phyloP scores from a whole-genome alignment of 1,139 yeast species.

The Pneumocystis jirovecii region DNA sequence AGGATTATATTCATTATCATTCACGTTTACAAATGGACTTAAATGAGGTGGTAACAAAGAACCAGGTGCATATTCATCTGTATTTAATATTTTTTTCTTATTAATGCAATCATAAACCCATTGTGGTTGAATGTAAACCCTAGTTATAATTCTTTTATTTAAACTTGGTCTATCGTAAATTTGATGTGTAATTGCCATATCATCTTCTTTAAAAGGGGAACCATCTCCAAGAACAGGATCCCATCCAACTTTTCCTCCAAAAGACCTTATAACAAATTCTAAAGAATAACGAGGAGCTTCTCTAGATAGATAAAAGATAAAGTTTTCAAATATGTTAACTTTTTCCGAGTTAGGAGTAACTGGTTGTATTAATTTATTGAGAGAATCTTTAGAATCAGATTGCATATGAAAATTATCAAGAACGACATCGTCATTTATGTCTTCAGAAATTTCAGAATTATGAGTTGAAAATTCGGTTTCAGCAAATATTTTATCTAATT shows the following conservation, averaged over 20 bases:
- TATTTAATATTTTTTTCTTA: constrained; percentile 58
- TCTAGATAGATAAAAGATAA: constrained; percentile 78
- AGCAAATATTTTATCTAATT: not conserved
- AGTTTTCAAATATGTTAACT: constrained; percentile 33
- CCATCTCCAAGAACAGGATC: constrained; percentile 73
- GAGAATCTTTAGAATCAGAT: not conserved
- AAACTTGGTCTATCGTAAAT: constrained; percentile 84
- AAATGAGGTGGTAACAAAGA: constrained; percentile 91
- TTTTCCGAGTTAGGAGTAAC: not conserved
- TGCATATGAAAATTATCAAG: not conserved
- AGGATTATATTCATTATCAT: constrained; percentile 81
- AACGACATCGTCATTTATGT: not conserved
- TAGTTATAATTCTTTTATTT: constrained; percentile 63
- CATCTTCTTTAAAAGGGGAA: constrained; percentile 15
- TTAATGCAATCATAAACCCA: constrained; percentile 92
- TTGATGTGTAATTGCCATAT: constrained; percentile 66
- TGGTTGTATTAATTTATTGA: not conserved
- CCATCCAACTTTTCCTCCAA: constrained; percentile 76
- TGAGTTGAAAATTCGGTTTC: not conserved
- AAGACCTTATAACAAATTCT: constrained; percentile 73
- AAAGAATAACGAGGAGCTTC: constrained; percentile 88
- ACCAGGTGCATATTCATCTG: constrained; percentile 77
- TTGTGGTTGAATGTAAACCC: constrained; percentile 93
- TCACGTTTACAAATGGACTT: constrained; percentile 84
- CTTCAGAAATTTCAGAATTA: not conserved